These are phyloP conservation scores for Lentithecium fluviatile DNA, from an alignment of 495 filamentous ascomycete genomes.

Conservation along the genomic window DNA sequence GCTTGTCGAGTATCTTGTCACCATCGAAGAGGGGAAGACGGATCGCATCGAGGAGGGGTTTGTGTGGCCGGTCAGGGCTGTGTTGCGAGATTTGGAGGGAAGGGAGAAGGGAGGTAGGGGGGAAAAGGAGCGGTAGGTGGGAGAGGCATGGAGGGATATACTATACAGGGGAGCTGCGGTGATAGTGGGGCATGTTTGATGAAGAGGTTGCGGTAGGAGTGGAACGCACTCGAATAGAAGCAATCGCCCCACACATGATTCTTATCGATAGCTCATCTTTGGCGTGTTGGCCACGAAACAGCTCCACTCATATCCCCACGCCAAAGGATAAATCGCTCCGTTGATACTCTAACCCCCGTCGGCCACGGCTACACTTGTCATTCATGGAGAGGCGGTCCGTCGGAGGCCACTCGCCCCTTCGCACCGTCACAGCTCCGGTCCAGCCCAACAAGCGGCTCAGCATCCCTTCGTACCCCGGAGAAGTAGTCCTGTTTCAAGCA, in stretches of 20 bases:
- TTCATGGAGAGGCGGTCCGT: too few relatives aligned
- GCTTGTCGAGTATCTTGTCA: conserved; percentile 38
- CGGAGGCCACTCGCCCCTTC: background rate
- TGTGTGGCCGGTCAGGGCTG: conserved; percentile 27
- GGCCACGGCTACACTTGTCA: too few relatives aligned
- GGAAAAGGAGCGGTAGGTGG: background rate
- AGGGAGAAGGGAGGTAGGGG: background rate
- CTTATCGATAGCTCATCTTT: too few relatives aligned
- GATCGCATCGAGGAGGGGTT: conserved; percentile 31
- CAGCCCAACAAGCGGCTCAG: too few relatives aligned
- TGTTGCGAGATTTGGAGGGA: conserved; percentile 25
- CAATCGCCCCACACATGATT: too few relatives aligned
- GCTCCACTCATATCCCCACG: background rate
- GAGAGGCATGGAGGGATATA: background rate
- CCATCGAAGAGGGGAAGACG: conserved; percentile 20
- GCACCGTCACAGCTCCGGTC: background rate
- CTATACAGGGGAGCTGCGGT: background rate
- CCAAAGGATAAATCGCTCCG: background rate
- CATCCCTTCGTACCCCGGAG: background rate
- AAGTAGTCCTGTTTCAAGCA: too few relatives aligned
- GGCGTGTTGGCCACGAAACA: too few relatives aligned
- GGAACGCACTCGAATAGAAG: too few relatives aligned
- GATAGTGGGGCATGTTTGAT: background rate
- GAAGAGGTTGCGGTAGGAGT: background rate
- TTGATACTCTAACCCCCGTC: background rate